phyloP scores from a whole-genome alignment of 345 rosid genomes.

The Turnera subulata region DNA sequence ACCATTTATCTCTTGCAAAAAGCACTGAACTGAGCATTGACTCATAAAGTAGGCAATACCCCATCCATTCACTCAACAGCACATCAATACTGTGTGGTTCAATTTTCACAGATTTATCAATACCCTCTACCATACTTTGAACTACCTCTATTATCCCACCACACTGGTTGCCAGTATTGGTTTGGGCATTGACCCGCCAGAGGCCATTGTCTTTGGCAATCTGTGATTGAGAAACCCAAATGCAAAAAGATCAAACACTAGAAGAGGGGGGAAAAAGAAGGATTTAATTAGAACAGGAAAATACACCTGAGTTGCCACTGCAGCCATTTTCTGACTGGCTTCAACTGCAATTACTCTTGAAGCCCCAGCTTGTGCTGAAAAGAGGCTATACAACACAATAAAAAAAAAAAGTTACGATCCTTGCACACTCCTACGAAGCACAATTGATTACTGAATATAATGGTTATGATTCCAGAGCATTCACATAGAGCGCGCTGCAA shows the following conservation, averaged over 20 bases:
- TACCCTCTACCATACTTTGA: conserved; percentile 80
- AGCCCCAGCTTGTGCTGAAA: conserved; percentile 94
- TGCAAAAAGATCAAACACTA: not conserved
- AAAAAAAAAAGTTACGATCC: not conserved
- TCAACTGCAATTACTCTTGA: conserved; percentile 87
- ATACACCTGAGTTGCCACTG: conserved; percentile 77
- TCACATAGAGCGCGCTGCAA: not conserved
- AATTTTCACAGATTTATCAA: conserved; percentile 50
- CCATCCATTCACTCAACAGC: conserved; percentile 97
- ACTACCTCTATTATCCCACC: conserved; percentile 71
- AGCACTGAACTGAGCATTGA: conserved; percentile 94
- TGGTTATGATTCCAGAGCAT: too few species aligned
- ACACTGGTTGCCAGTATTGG: conserved; percentile 14
- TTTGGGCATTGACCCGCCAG: conserved; percentile 31
- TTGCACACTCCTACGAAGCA: not conserved
- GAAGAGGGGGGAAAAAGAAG: conserved; percentile 12
- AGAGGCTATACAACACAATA: conserved; percentile 47
- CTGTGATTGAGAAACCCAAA: conserved; percentile 30
- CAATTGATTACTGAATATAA: not conserved
- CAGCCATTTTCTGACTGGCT: conserved; percentile 95
- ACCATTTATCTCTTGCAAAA: conserved; percentile 89
- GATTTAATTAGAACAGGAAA: conserved; percentile 8
- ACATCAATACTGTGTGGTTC: conserved; percentile 73
- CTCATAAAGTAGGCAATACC: conserved; percentile 91
- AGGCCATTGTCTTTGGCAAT: conserved; percentile 78